Conservation (phyloP, 73 alveolate genomes). For the Paramecium bursaria region DNA sequence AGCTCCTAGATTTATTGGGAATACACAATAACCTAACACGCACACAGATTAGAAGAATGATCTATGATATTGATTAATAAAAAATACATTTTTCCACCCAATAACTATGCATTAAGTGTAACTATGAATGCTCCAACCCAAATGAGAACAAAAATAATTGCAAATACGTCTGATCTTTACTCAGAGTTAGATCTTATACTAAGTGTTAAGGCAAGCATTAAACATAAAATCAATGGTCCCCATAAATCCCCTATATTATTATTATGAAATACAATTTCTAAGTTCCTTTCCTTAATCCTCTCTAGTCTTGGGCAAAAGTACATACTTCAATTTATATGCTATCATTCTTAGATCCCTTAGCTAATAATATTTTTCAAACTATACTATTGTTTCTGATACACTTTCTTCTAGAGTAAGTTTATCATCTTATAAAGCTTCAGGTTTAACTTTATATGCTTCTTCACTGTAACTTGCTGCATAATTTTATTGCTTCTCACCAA, state of each 20-base stretch:
- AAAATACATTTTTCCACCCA: constrained; percentile 86
- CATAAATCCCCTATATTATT: constrained; percentile 91
- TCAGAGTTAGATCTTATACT: background rate
- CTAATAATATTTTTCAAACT: constrained; percentile 18
- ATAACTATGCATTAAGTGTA: constrained; percentile 88
- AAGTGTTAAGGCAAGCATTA: constrained; percentile 57
- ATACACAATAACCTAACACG: constrained; percentile 94
- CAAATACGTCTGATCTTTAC: constrained; percentile 72
- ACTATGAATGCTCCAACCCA: constrained; percentile 95
- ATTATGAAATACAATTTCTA: constrained; percentile 75
- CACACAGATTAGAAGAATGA: constrained; percentile 92
- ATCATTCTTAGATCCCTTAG: constrained; percentile 90
- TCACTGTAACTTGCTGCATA: too few species aligned
- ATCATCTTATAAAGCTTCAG: too few species aligned
- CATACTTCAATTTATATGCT: constrained; percentile 89
- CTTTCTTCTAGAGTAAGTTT: constrained; percentile 58
- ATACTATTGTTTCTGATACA: constrained; percentile 50
- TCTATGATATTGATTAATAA: background rate
- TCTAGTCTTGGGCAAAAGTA: constrained; percentile 72
- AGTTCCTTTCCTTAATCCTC: constrained; percentile 84
- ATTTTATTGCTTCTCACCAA: too few species aligned
- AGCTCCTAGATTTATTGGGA: constrained; percentile 95
- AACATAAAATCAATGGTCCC: constrained; percentile 95
- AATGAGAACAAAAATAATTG: constrained; percentile 86
- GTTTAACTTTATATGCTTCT: too few species aligned